Evolutionary conservation across 1,284 basidiomycete species (phyloP).

Genomic region (Cryptococcus sp.): DNA sequence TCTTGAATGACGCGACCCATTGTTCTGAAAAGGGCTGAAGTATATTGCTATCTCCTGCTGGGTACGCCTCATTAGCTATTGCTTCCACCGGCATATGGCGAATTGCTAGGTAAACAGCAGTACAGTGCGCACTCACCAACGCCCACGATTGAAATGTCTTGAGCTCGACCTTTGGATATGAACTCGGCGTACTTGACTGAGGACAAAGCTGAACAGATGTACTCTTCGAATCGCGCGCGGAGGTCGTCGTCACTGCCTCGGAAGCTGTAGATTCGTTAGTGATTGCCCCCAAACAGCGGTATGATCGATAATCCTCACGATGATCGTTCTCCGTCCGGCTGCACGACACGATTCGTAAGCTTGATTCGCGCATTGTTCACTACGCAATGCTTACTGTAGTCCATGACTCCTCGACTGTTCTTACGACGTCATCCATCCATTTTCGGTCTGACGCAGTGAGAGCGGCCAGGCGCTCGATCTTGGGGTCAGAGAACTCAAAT

Average conservation of each 20-base stretch:
- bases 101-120: slow-evolving; percentile 1
- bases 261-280: slow-evolving; percentile 57
- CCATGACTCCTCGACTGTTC: slow-evolving; percentile 80
- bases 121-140: slow-evolving; percentile 14
- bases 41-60: slow-evolving; percentile 37
- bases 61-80: slow-evolving; percentile 10
- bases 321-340: slow-evolving; percentile 35
- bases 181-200: slow-evolving; percentile 87
- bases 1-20: slow-evolving; percentile 81
- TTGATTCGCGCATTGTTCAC: no score
- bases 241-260: slow-evolving; percentile 92
- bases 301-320: slow-evolving; percentile 6
- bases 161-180: slow-evolving; percentile 47
- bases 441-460: slow-evolving; percentile 92
- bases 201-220: slow-evolving; percentile 55
- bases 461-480: slow-evolving; percentile 72
- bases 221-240: slow-evolving; percentile 70
- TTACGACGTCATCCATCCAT: slow-evolving; percentile 86
- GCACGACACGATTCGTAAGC: no score
- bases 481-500: slow-evolving; percentile 81
- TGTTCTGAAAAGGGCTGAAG: slow-evolving; percentile 76
- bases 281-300: background rate
- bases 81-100: background rate
- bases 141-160: slow-evolving; percentile 34
- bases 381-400: slow-evolving; percentile 55